Evolutionary conservation across 306 rosid species (phyloP), one percentile per base, ranked within the genome.

Genomic region (Inga oerstediana): DNA sequence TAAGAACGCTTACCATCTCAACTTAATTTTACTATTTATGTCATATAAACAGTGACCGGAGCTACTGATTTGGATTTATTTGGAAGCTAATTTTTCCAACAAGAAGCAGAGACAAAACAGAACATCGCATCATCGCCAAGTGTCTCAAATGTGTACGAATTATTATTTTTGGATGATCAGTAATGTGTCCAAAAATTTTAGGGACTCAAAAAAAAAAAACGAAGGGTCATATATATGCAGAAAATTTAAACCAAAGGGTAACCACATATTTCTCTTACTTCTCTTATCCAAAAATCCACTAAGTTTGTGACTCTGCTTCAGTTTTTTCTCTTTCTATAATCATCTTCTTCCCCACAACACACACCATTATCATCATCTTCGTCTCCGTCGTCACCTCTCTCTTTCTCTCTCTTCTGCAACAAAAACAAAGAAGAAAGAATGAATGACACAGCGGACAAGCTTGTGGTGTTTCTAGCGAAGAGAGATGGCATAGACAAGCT

Each of bases 401-500:
- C 4, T 4, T 11, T 3, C 62, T 7, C 54, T 37, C 65, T 19
- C 48, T 13, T 15, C 79, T 16, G 5, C 20, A 13, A 1, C 39
- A 24, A 12, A 62, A 62, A 16, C 43, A 27, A 46, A 49, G 3
- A 49, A 43, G 19, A 68, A 76, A 74, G 79, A 85, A 94, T 93
- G 98, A 90, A 86, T 62, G 99, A 94, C 86, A 77, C 87, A 39
- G 93, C 91, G 2, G 99, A 96, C 91, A 96, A 91, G 79, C 80
- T 93, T n/a, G 99, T 92, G 0, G 83, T 96, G 89, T 96, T 93
- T 87, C 85, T 96, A 49, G 98, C 98, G 32, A 96, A 96, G 84
- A 84, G 99, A 87, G 99, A 96, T 74, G 97, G 98, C 76, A 93
- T 93, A n/a, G 99, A 96, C 97, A 96, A 96, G 91, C 97, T 96